These are phyloP conservation scores for Nemophila menziesii DNA, from an alignment of 257 asterid species.

Conservation along the genomic window DNA sequence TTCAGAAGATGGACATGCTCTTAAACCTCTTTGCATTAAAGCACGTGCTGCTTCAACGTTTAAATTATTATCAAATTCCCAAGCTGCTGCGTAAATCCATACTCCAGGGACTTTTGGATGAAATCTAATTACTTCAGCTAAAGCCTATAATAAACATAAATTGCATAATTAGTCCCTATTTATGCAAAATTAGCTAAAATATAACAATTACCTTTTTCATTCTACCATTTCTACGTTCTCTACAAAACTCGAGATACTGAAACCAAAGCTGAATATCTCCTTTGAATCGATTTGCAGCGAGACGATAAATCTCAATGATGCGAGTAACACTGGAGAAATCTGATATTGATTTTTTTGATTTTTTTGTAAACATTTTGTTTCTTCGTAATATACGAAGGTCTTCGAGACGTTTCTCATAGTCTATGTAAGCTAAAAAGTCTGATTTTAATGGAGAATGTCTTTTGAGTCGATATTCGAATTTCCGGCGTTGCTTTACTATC, in stretches of 20 bases:
- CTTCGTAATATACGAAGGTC: slow-evolving; percentile 60
- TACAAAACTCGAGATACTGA: slow-evolving; percentile 84
- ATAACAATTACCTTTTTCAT: slow-evolving; percentile 58
- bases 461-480: slow-evolving; percentile 90
- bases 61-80: slow-evolving; percentile 84
- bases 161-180: background rate
- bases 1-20: slow-evolving; percentile 81
- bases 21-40: slow-evolving; percentile 86
- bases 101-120: slow-evolving; percentile 91
- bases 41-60: slow-evolving; percentile 85
- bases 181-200: background rate
- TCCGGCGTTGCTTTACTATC: slow-evolving; percentile 81
- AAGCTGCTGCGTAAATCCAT: slow-evolving; percentile 96
- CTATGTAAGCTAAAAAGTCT: slow-evolving; percentile 61
- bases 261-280: slow-evolving; percentile 90
- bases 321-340: slow-evolving; percentile 66
- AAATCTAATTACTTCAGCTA: slow-evolving; percentile 70
- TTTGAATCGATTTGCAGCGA: slow-evolving; percentile 77
- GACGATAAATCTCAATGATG: slow-evolving; percentile 57
- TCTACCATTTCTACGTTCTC: slow-evolving; percentile 54
- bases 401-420: slow-evolving; percentile 72
- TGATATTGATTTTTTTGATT: slow-evolving; percentile 47
- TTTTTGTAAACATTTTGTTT: slow-evolving; percentile 33
- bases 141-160: slow-evolving; percentile 29
- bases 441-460: slow-evolving; percentile 71